Percentiles rank a stretch among this genome's conserved stretches.
Conservation (phyloP, 495 filamentous ascomycete genomes). For the Tuber magnatum region DNA sequence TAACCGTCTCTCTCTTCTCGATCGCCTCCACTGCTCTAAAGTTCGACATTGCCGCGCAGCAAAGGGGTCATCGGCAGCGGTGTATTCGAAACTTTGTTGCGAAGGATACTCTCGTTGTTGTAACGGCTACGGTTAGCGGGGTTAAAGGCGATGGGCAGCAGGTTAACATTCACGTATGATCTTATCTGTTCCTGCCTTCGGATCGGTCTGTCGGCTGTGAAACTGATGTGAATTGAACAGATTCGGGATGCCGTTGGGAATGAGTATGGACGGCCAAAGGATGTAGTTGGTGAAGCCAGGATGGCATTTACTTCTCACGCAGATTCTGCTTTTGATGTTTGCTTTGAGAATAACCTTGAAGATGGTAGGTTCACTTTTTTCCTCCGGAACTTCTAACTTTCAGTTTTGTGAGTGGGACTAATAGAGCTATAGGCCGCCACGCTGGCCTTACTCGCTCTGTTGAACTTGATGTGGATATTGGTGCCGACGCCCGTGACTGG, state of each 20-base stretch:
- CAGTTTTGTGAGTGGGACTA: not conserved
- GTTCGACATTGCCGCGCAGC: constrained; percentile 77
- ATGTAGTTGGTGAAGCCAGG: constrained; percentile 83
- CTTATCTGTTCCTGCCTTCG: constrained; percentile 23
- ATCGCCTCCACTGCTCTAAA: constrained; percentile 70
- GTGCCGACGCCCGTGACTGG: constrained; percentile 98
- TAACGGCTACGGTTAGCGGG: constrained; percentile 84
- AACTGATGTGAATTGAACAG: constrained; percentile 46
- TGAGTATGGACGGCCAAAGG: constrained; percentile 83
- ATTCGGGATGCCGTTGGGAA: constrained; percentile 92
- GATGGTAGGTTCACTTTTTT: constrained; percentile 51
- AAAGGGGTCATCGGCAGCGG: constrained; percentile 57
- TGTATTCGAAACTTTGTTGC: constrained; percentile 96
- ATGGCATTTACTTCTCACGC: constrained; percentile 93
- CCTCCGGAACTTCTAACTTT: not conserved
- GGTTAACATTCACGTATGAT: constrained; percentile 87
- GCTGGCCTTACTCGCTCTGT: constrained; percentile 65
- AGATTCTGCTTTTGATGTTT: constrained; percentile 93
- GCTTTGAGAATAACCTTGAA: constrained; percentile 80
- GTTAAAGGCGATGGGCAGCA: constrained; percentile 83
- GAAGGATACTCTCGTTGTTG: constrained; percentile 91
- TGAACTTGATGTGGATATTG: constrained; percentile 97
- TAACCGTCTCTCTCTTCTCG: constrained; percentile 46
- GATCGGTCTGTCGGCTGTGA: constrained; percentile 8
- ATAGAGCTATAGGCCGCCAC: constrained; percentile 20